Base-by-base conservation (phyloP, 495 filamentous ascomycete genomes). In the Cercophora newfieldiana region DNA sequence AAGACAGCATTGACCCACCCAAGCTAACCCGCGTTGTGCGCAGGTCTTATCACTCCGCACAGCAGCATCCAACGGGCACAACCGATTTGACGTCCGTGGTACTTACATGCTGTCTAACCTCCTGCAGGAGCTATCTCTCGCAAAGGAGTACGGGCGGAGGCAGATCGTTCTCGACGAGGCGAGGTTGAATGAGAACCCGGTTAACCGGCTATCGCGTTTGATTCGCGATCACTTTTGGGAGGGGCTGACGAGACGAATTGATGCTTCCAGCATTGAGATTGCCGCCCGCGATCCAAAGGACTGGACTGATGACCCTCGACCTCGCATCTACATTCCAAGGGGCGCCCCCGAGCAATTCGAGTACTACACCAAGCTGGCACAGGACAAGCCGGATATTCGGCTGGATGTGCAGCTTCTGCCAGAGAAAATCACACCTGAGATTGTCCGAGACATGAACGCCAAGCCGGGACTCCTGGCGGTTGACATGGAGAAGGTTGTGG, bases 81-180 rank as follows among this genome's bases (percentile, higher is more conserved):
- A 92, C 68, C 82, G 84, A 60, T 90, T 91, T 69, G 92, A 97
- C 66, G 83, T 99, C 33, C 91, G 94, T 63, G 95, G 95, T 37
- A 97, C 91, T 28, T 99, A 99, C 73, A 92, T 95, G 88, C 86
- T 98, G 22, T 96, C 94, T 22, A 98, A 97, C 72, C 88, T 97
- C 7, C 81, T 97, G 48, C 95, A 99, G 76, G 95, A 98, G 77
- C 83, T 99, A 57, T 92, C 90, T 6, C 85, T 97, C 64, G 95
- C 95, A 37, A 86, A 94, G 79, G 87, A 92, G 69, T 91, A 90
- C 73, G 93, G 92, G 63, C 87, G 90, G 26, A 90, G 92, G 75
- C 84, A 89, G 61, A 91, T 97, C 67, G 83, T 97, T 44, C 87
- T 99, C 22, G 92, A 98, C 70, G 91, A 95, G 68, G 89, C 89